phyloP scores from a whole-genome alignment of 2,329 filamentous ascomycete genomes.

The Didymella exigua region DNA sequence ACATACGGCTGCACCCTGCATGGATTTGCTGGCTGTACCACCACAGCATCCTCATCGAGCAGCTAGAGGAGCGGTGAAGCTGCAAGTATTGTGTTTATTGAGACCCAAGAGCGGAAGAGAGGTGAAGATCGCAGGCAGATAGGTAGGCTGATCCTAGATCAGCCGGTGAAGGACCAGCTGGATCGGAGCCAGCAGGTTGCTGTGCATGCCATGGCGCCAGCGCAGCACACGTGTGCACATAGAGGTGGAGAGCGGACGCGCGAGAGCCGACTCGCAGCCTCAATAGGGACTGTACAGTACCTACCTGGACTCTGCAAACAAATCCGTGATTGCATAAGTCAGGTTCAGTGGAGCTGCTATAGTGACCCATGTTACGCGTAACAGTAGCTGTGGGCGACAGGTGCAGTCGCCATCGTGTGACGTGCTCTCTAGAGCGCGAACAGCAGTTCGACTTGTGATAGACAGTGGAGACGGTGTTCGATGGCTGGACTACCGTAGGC shows the following conservation, averaged over 20 bases:
- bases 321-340: slow-evolving; percentile 25
- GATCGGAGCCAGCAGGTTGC: slow-evolving; percentile 14
- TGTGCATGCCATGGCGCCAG: slow-evolving; percentile 26
- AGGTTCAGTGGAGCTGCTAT: slow-evolving; percentile 19
- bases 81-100: slow-evolving; percentile 16
- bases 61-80: slow-evolving; percentile 29
- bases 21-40: slow-evolving; percentile 25
- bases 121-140: neutral
- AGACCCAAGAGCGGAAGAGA: neutral
- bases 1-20: slow-evolving; percentile 9
- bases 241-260: slow-evolving; percentile 17
- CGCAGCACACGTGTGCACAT: slow-evolving; percentile 32
- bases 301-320: slow-evolving; percentile 10
- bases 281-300: slow-evolving; percentile 15
- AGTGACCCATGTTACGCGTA: slow-evolving; percentile 25
- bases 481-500: slow-evolving; percentile 15
- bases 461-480: neutral
- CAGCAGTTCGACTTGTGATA: neutral
- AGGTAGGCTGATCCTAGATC: neutral
- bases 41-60: slow-evolving; percentile 9
- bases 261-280: slow-evolving; percentile 23
- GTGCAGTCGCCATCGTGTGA: slow-evolving; percentile 15
- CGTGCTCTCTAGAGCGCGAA: neutral
- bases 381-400: neutral
- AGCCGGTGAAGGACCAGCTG: neutral